Base-by-base conservation (phyloP, 768 basidiomycete species). In the Rhodosporidiobolus odoratus region DNA sequence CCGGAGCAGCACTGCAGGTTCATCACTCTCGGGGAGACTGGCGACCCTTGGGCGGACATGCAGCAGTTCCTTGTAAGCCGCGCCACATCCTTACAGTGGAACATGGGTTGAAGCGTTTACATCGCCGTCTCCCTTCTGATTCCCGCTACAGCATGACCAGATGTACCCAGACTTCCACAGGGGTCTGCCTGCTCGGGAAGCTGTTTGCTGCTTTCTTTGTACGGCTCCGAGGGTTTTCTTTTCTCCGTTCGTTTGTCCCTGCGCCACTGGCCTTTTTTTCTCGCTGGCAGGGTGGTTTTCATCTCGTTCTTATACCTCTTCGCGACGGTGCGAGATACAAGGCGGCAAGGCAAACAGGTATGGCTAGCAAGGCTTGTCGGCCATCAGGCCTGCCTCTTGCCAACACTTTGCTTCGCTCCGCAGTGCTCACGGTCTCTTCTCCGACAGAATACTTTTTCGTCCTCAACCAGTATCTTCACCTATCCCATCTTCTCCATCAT, bases 401-500 rank as follows among this genome's bases (percentile, higher is more conserved):
- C 23, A 50, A 17, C 23, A 17, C 23, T 50, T 23, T 25, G 23
- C 23, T n/a, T 10, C 40, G 25, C 16, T 58, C 25, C 12, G 8
- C 19, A 4, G 5, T 58, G 12, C n/a, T 58, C 57, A 56, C 16
- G 7, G 21, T 23, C 4, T 32, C 12, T 2, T 19, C 19, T n/a
- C 12, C 27, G 8, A 1, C 62, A 64, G 63, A 54, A 12, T 54
- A 41, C 53, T 64, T 56, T 43, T 25, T 64, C 41, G 41, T 34
- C 52, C 12, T 45, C 12, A 56, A 64, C 54, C 63, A 64, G 10
- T 47, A 64, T 34, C 30, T 56, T 4, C n/a, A 9, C 9, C 41
- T 64, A 64, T 34, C 63, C 63, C 15, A 21, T 57, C 41, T 57
- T 54, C 54, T 45, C 63, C 30, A 45, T 64, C 40, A 19, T 47